Conservation (phyloP, 768 basidiomycete genomes). For the Mycena sanguinolenta region DNA sequence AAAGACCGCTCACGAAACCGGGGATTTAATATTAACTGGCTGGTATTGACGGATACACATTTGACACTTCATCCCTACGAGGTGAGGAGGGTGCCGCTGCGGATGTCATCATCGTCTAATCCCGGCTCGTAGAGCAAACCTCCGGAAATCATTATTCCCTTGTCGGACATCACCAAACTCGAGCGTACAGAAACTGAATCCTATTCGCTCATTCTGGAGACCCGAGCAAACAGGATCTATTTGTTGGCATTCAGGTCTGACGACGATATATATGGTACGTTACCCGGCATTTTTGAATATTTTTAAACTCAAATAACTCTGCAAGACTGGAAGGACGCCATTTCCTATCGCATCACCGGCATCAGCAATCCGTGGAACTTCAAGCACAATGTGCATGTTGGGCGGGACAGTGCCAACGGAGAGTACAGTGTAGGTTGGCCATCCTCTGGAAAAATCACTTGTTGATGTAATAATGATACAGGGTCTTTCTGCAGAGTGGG, state of each 20-base stretch:
- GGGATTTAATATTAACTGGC: constrained; percentile 12
- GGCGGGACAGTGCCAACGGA: background rate
- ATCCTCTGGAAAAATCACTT: background rate
- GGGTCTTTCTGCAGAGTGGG: constrained; percentile 5
- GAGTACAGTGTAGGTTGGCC: background rate
- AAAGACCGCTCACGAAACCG: constrained; percentile 5
- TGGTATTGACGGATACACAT: constrained; percentile 11
- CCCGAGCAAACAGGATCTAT: background rate
- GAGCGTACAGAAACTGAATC: constrained; percentile 6
- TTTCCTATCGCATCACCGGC: background rate
- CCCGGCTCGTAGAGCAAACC: background rate
- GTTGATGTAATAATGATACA: background rate
- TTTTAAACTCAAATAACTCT: background rate
- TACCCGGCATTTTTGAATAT: background rate
- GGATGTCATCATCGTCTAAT: background rate
- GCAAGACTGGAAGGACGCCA: constrained; percentile 24
- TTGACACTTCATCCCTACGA: constrained; percentile 7
- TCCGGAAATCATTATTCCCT: constrained; percentile 7
- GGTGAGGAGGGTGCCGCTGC: background rate
- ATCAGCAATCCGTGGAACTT: constrained; percentile 11
- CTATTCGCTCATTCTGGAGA: constrained; percentile 7
- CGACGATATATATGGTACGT: constrained; percentile 19
- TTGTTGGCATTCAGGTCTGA: constrained; percentile 14
- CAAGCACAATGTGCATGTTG: constrained; percentile 12
- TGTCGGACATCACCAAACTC: background rate